Evolutionary conservation across 352 stramenopile genomes (phyloP).

Genomic region (Globisporangium acanthophoron): DNA sequence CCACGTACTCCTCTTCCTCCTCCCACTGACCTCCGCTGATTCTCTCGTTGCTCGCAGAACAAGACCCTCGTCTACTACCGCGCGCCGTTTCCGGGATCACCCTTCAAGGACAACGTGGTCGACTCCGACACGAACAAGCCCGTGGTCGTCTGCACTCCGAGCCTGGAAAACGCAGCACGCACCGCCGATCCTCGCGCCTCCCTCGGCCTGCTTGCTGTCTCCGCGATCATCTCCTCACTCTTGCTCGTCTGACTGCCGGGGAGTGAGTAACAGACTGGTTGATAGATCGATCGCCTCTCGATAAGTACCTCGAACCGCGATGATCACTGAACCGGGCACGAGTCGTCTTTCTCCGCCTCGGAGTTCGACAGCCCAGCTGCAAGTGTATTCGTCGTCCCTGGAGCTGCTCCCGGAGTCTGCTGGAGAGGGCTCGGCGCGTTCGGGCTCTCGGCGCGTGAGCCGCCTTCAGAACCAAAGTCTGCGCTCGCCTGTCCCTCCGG

Average conservation of each 20-base stretch:
- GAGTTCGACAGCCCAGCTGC: constrained; percentile 22
- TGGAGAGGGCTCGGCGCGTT: neutral
- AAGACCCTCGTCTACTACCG: constrained; percentile 71
- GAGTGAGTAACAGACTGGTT: too few relatives aligned
- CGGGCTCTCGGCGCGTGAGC: neutral
- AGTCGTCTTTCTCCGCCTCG: constrained; percentile 51
- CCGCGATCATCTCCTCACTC: constrained; percentile 1
- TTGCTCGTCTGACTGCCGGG: constrained; percentile 4
- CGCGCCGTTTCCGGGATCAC: constrained; percentile 69
- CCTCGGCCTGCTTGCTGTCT: neutral
- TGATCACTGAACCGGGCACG: constrained; percentile 60
- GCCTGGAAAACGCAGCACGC: constrained; percentile 51
- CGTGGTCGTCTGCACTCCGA: constrained; percentile 76
- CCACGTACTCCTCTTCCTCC: neutral
- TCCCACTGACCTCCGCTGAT: constrained; percentile 1
- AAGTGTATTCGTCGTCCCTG: constrained; percentile 4
- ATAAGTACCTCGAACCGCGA: neutral
- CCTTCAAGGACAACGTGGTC: constrained; percentile 72
- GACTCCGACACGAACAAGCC: constrained; percentile 67
- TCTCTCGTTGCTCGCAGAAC: constrained; percentile 26
- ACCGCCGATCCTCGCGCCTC: neutral
- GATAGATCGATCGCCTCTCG: neutral
- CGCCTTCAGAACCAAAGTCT: neutral
- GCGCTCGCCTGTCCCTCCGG: neutral
- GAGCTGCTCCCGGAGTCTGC: neutral